These are phyloP conservation scores for Phoma sp. DNA, from an alignment of 2,329 filamentous ascomycete genomes.

Conservation along the genomic window DNA sequence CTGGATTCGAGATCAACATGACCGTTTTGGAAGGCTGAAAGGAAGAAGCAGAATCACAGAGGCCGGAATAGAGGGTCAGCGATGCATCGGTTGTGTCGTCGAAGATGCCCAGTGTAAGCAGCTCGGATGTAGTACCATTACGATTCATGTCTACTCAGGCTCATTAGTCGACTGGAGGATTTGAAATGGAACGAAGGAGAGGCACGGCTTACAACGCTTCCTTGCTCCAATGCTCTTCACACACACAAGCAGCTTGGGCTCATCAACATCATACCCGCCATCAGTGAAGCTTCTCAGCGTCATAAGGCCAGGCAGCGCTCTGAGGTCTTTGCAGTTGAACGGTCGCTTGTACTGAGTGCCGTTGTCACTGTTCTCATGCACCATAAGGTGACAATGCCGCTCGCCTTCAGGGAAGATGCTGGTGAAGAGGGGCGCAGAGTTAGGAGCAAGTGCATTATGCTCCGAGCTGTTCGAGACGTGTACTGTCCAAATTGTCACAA, in stretches of 20 bases:
- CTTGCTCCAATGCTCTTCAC: constrained; percentile 63
- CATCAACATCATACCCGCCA: constrained; percentile 60
- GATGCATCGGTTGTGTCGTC: constrained; percentile 63
- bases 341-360: constrained; percentile 55
- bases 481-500: constrained; percentile 64
- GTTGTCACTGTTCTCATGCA: constrained; percentile 58
- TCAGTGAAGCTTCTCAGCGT: constrained; percentile 62
- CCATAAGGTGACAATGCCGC: constrained; percentile 59
- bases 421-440: constrained; percentile 57
- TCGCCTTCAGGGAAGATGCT: constrained; percentile 66
- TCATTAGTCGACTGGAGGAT: not conserved
- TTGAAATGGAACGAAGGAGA: not conserved
- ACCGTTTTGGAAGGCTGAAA: constrained; percentile 59
- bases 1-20: constrained; percentile 58
- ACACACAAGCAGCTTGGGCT: constrained; percentile 62
- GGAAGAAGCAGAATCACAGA: constrained; percentile 52
- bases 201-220: constrained; percentile 51
- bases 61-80: constrained; percentile 63
- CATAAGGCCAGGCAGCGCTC: constrained; percentile 58
- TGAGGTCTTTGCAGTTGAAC: constrained; percentile 50
- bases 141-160: constrained; percentile 54
- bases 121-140: constrained; percentile 52
- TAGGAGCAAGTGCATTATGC: constrained; percentile 49
- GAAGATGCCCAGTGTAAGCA: constrained; percentile 61
- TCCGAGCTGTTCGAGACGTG: constrained; percentile 59